phyloP scores from a whole-genome alignment of 2,329 filamentous ascomycete species.

The Colletotrichum sp. region DNA sequence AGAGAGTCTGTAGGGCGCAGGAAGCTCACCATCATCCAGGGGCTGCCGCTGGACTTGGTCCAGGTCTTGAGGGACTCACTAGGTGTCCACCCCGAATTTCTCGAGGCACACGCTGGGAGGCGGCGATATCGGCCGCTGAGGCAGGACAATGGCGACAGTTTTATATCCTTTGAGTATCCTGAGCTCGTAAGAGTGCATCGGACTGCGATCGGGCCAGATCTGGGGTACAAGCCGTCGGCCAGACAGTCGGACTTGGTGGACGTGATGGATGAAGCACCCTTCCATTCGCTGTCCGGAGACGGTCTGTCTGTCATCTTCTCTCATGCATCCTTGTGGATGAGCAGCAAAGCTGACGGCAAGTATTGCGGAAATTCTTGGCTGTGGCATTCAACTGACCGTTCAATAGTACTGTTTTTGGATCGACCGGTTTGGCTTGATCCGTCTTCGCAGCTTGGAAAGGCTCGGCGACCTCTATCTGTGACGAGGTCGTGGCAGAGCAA shows the following conservation, averaged over 20 bases:
- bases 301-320: constrained; percentile 33
- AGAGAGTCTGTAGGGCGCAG: constrained; percentile 16
- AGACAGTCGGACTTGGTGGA: constrained; percentile 22
- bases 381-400: neutral
- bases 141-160: neutral
- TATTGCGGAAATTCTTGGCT: too few relatives aligned
- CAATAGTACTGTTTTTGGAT: constrained; percentile 36
- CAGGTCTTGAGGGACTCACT: constrained; percentile 26
- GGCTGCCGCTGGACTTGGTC: constrained; percentile 14
- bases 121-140: constrained; percentile 27
- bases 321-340: constrained; percentile 38
- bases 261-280: constrained; percentile 21
- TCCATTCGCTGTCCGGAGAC: constrained; percentile 21
- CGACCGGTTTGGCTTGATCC: constrained; percentile 27
- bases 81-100: constrained; percentile 32
- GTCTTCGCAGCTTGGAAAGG: constrained; percentile 21
- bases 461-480: constrained; percentile 15
- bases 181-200: constrained; percentile 27
- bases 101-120: constrained; percentile 33
- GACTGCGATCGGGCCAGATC: neutral
- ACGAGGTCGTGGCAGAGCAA: constrained; percentile 17
- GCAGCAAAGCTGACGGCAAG: constrained; percentile 24
- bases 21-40: constrained; percentile 17
- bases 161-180: constrained; percentile 34
- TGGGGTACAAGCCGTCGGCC: neutral